Evolutionary conservation across 345 rosid species (phyloP).

Genomic region (Kernera saxatilis): DNA sequence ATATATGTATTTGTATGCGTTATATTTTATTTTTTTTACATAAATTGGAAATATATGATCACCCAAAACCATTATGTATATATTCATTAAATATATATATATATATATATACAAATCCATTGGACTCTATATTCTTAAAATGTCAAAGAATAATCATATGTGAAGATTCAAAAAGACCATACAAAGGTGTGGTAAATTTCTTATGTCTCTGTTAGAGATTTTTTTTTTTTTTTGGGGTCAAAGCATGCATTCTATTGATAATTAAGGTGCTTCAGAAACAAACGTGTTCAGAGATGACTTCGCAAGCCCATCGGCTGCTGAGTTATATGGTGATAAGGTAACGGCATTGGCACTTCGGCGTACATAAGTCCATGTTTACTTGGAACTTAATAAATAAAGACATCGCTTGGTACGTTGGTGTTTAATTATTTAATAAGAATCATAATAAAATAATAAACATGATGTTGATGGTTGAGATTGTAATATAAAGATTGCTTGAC

Average conservation of each 20-base stretch:
- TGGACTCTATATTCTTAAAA: not conserved
- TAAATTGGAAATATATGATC: not conserved
- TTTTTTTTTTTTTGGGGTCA: too few species aligned
- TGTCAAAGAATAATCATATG: not conserved
- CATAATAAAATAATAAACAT: not conserved
- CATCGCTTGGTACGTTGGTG: slow-evolving; percentile 13
- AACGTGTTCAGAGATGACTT: too few species aligned
- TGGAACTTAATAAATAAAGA: not conserved
- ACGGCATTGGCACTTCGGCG: not conserved
- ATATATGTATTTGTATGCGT: not conserved
- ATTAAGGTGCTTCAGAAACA: too few species aligned
- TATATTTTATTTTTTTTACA: not conserved
- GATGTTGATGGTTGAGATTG: slow-evolving; percentile 17
- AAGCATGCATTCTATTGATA: too few species aligned
- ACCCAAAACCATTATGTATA: not conserved
- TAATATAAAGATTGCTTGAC: not conserved
- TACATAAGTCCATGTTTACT: not conserved
- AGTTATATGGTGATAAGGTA: not conserved
- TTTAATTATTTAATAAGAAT: not conserved
- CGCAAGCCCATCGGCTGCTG: too few species aligned
- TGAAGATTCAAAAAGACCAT: slow-evolving; percentile 17
- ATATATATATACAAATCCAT: not conserved
- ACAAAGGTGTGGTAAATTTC: not conserved
- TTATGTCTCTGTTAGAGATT: not conserved
- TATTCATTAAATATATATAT: not conserved